phyloP scores from a whole-genome alignment of 108 stramenopile species.

The Cylindrotheca fusiformis region DNA sequence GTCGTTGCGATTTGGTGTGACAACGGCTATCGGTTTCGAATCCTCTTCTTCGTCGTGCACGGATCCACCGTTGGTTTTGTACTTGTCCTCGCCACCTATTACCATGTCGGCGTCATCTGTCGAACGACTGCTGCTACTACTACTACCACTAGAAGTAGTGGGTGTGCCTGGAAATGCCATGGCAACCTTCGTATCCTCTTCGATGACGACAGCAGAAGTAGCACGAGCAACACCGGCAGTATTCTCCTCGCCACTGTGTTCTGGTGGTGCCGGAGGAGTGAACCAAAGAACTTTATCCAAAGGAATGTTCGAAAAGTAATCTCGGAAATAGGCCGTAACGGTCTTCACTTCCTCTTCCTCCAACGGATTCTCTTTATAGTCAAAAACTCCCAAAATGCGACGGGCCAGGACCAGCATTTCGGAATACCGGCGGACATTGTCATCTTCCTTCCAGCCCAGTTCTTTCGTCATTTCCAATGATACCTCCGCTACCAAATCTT shows the following conservation, averaged over 20 bases:
- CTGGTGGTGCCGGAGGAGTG: background rate
- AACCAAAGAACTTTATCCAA: background rate
- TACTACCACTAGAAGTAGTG: slow-evolving; percentile 2
- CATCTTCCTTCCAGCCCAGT: background rate
- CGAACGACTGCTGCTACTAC: too few species aligned
- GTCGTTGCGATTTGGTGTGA: too few species aligned
- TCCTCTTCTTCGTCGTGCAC: too few species aligned
- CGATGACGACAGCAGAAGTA: too few species aligned
- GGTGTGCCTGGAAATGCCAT: background rate
- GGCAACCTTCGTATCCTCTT: too few species aligned
- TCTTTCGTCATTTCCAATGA: background rate
- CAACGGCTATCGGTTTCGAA: too few species aligned
- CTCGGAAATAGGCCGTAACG: background rate
- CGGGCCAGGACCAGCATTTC: background rate
- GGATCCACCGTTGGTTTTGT: too few species aligned
- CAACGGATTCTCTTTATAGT: background rate
- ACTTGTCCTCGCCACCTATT: too few species aligned
- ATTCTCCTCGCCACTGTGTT: too few species aligned
- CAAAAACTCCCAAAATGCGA: background rate
- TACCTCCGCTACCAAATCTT: background rate
- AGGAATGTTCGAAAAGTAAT: background rate
- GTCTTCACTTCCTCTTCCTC: background rate
- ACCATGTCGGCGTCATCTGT: too few species aligned
- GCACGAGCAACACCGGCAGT: too few species aligned
- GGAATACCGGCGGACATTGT: background rate